Evolutionary conservation across 2,329 filamentous ascomycete species (phyloP).

Genomic region (Pestalotiopsis sp.): DNA sequence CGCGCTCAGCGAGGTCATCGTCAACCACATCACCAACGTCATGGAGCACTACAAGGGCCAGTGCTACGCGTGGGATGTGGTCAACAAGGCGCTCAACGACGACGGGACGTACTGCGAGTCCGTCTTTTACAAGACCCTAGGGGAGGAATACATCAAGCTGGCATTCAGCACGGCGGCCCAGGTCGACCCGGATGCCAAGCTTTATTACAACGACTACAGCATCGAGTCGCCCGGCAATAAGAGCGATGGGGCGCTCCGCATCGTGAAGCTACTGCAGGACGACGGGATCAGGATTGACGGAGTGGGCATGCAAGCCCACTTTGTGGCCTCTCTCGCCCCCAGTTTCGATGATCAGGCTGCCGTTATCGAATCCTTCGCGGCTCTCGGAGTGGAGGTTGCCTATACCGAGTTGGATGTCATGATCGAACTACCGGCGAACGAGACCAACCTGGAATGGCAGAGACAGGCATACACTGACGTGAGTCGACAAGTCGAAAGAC

Average conservation of each 20-base stretch:
- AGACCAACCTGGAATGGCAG: slow-evolving; percentile 31
- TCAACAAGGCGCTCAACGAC: slow-evolving; percentile 61
- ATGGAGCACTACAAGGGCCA: slow-evolving; percentile 49
- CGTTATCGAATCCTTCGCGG: slow-evolving; percentile 45
- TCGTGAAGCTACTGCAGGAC: slow-evolving; percentile 37
- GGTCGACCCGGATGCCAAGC: slow-evolving; percentile 50
- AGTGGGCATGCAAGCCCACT: slow-evolving; percentile 54
- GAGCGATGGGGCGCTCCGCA: slow-evolving; percentile 33
- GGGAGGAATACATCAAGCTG: slow-evolving; percentile 53
- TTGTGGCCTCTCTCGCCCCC: slow-evolving; percentile 45
- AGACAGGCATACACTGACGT: slow-evolving; percentile 31
- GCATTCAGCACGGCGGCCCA: slow-evolving; percentile 53
- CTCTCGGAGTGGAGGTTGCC: slow-evolving; percentile 51
- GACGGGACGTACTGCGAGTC: slow-evolving; percentile 50
- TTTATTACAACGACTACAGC: slow-evolving; percentile 66
- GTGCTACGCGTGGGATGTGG: slow-evolving; percentile 60
- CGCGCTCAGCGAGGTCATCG: slow-evolving; percentile 51
- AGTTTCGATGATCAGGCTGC: slow-evolving; percentile 39
- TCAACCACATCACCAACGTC: slow-evolving; percentile 54
- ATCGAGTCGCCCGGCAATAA: slow-evolving; percentile 46
- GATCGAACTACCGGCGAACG: slow-evolving; percentile 32
- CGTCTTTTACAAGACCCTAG: slow-evolving; percentile 54
- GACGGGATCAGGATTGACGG: slow-evolving; percentile 53
- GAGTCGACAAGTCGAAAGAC: neutral
- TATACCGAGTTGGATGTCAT: slow-evolving; percentile 59